phyloP scores from a whole-genome alignment of 2,329 filamentous ascomycete species.

The Aspergillus carbonarius region DNA sequence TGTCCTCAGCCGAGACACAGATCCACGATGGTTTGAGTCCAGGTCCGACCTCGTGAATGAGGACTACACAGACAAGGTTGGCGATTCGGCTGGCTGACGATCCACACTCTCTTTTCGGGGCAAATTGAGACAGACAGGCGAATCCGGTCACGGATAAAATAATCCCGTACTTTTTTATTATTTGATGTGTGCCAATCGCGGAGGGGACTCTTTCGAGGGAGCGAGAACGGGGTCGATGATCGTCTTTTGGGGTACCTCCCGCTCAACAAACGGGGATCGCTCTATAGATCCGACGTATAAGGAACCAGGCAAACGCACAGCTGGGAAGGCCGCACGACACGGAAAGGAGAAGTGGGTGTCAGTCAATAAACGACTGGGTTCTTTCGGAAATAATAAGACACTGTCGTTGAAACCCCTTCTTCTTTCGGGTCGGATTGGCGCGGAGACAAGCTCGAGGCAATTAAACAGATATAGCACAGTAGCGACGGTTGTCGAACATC shows the following conservation, averaged over 20 bases:
- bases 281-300: constrained; percentile 15
- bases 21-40: constrained; percentile 22
- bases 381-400: constrained; percentile 4
- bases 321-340: constrained; percentile 12
- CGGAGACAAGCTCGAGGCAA: constrained; percentile 6
- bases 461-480: constrained; percentile 6
- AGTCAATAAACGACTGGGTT: background rate
- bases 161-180: background rate
- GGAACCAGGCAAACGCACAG: constrained; percentile 19
- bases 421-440: constrained; percentile 5
- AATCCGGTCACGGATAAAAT: constrained; percentile 2
- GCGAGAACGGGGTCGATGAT: constrained; percentile 15
- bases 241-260: constrained; percentile 17
- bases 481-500: constrained; percentile 22
- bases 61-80: constrained; percentile 12
- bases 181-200: background rate
- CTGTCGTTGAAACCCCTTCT: background rate
- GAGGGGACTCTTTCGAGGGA: constrained; percentile 5
- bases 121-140: constrained; percentile 7
- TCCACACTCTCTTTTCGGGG: constrained; percentile 16
- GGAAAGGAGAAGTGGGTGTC: constrained; percentile 3
- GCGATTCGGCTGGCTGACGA: constrained; percentile 7
- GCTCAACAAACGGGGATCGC: constrained; percentile 21
- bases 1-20: constrained; percentile 28
- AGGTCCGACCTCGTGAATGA: constrained; percentile 11